These are phyloP conservation scores for Cudoniella acicularis DNA, from an alignment of 495 filamentous ascomycete species.

Conservation along the genomic window DNA sequence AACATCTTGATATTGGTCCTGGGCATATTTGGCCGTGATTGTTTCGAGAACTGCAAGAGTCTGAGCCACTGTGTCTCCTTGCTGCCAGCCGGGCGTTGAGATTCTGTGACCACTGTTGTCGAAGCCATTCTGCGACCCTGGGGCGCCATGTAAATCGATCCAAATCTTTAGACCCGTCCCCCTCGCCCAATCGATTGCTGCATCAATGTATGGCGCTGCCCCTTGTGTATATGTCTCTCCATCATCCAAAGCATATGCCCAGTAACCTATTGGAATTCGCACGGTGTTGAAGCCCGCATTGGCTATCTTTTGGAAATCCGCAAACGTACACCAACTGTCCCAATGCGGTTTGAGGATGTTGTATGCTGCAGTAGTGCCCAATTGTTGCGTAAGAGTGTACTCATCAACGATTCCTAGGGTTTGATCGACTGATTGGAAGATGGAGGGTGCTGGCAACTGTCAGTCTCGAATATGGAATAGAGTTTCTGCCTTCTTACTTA, in stretches of 20 bases:
- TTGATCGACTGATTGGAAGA: constrained; percentile 50
- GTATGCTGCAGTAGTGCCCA: constrained; percentile 40
- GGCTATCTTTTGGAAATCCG: constrained; percentile 65
- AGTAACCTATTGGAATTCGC: constrained; percentile 77
- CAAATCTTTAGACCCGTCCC: constrained; percentile 59
- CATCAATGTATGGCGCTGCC: constrained; percentile 60
- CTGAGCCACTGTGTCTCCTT: constrained; percentile 50
- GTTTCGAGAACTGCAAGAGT: constrained; percentile 56
- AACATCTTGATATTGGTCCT: constrained; percentile 51
- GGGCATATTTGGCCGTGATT: constrained; percentile 57
- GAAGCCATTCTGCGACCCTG: constrained; percentile 83
- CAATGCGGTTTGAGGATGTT: constrained; percentile 43
- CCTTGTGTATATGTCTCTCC: constrained; percentile 71
- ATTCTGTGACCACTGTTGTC: constrained; percentile 67
- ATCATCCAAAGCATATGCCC: constrained; percentile 53
- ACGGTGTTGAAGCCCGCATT: constrained; percentile 68
- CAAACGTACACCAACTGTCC: constrained; percentile 60
- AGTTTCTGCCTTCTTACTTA: constrained; percentile 40
- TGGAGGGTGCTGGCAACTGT: constrained; percentile 50
- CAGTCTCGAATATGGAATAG: background rate
- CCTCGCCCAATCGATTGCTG: constrained; percentile 66
- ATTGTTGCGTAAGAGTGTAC: constrained; percentile 48
- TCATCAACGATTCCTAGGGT: constrained; percentile 51
- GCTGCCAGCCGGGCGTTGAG: constrained; percentile 58
- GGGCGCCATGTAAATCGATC: constrained; percentile 43